phyloP scores from a whole-genome alignment of 805 yeast species.

The Kazachstania taianensis region DNA sequence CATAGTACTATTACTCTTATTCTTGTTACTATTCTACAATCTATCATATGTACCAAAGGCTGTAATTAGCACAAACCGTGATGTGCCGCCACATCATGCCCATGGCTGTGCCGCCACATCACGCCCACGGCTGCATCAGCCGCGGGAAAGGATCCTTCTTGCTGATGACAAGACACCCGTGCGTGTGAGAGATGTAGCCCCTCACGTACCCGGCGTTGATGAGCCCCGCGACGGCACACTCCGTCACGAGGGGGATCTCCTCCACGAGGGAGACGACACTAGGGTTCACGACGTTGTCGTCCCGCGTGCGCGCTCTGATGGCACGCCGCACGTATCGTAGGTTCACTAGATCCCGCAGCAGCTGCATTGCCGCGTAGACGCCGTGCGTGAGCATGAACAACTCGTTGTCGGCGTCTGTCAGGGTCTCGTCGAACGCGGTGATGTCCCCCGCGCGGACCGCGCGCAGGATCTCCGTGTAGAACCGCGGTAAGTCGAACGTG shows the following conservation, averaged over 20 bases:
- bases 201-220: constrained; percentile 53
- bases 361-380: background rate
- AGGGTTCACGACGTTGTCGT: background rate
- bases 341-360: background rate
- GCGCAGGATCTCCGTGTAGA: background rate
- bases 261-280: no score
- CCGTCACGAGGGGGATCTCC: constrained; percentile 23
- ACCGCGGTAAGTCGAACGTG: background rate
- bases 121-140: background rate
- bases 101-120: background rate
- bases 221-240: constrained; percentile 57
- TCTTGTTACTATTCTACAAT: no score
- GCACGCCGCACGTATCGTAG: background rate
- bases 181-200: constrained; percentile 75
- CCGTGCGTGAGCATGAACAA: background rate
- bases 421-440: background rate
- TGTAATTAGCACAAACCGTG: no score
- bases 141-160: constrained; percentile 64
- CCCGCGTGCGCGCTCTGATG: background rate
- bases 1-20: no score
- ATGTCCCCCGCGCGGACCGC: background rate
- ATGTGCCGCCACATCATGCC: no score
- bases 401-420: background rate
- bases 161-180: constrained; percentile 64
- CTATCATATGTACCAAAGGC: no score